Percentiles rank a stretch among this genome's conserved stretches.
Evolutionary conservation across 441 rosid species (phyloP).

Genomic region (Dalechampia spathulata): DNA sequence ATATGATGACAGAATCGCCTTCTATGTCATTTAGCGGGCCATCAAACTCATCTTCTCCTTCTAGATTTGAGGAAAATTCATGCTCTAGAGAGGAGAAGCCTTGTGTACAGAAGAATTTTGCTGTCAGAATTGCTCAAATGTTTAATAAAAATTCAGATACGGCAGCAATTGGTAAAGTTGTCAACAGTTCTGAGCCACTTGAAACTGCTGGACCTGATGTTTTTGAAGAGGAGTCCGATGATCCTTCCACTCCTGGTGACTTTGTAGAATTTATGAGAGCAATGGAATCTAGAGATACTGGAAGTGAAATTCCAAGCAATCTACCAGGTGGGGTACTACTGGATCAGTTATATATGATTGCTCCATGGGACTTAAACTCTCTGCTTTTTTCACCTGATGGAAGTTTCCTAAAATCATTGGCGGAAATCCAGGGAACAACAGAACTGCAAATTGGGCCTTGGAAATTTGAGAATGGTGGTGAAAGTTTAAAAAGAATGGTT

Average conservation of each 20-base stretch:
- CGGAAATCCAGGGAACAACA: slow-evolving; percentile 72
- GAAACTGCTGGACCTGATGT: slow-evolving; percentile 34
- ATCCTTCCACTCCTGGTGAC: slow-evolving; percentile 38
- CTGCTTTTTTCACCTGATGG: slow-evolving; percentile 70
- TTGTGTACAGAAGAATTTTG: slow-evolving; percentile 46
- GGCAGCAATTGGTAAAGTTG: slow-evolving; percentile 23
- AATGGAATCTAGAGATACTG: slow-evolving; percentile 61
- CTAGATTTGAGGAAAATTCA: slow-evolving; percentile 41
- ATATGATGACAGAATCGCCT: slow-evolving; percentile 31
- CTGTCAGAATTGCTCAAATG: slow-evolving; percentile 68
- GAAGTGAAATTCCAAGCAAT: slow-evolving; percentile 52
- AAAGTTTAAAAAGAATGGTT: slow-evolving; percentile 55
- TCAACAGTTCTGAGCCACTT: slow-evolving; percentile 37
- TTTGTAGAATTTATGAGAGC: slow-evolving; percentile 59
- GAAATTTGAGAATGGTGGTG: slow-evolving; percentile 56
- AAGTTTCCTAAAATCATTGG: slow-evolving; percentile 42
- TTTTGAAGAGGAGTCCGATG: slow-evolving; percentile 39
- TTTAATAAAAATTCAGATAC: slow-evolving; percentile 58
- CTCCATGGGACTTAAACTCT: slow-evolving; percentile 58
- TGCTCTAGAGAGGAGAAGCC: slow-evolving; percentile 46
- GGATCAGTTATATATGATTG: slow-evolving; percentile 56
- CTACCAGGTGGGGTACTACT: slow-evolving; percentile 81
- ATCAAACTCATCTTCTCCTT: slow-evolving; percentile 33
- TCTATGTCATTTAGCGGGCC: slow-evolving; percentile 28
- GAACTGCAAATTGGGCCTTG: slow-evolving; percentile 73